Percentiles rank a stretch among this genome's conserved stretches.
Evolutionary conservation across 257 asterid genomes (phyloP).

Genomic region (Gentiana dahurica): DNA sequence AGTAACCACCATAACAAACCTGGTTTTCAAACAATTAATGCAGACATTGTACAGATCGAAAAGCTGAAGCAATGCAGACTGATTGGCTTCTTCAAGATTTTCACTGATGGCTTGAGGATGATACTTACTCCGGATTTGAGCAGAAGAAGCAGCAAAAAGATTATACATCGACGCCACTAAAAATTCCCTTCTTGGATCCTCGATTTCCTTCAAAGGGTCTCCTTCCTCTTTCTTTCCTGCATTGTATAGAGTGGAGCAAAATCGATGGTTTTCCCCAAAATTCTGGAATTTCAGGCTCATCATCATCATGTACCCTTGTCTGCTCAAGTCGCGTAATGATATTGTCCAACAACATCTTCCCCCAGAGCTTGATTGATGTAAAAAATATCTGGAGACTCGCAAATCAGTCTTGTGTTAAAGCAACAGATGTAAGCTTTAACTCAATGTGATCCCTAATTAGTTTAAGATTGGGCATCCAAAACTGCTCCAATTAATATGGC

Average conservation of each 20-base stretch:
- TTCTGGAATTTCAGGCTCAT: constrained; percentile 81
- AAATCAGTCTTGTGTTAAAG: constrained; percentile 65
- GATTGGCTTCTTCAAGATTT: constrained; percentile 65
- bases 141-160: constrained; percentile 42
- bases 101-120: constrained; percentile 46
- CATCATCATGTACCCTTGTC: constrained; percentile 26
- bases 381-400: constrained; percentile 53
- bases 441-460: constrained; percentile 61
- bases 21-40: constrained; percentile 41
- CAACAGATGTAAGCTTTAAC: constrained; percentile 76
- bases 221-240: constrained; percentile 30
- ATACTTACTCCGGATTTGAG: constrained; percentile 32
- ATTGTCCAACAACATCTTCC: constrained; percentile 82
- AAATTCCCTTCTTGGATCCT: constrained; percentile 76
- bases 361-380: constrained; percentile 66
- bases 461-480: constrained; percentile 84
- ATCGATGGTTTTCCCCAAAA: constrained; percentile 63
- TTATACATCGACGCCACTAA: constrained; percentile 61
- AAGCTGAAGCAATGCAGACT: constrained; percentile 60
- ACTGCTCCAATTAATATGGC: constrained; percentile 54
- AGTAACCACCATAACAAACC: neutral
- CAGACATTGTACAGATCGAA: constrained; percentile 51
- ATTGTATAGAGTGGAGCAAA: constrained; percentile 62
- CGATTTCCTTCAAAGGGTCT: constrained; percentile 74
- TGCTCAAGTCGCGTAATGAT: constrained; percentile 71